These are phyloP conservation scores for Ceriops zippeliana DNA, from an alignment of 345 rosid species.

Conservation along the genomic window DNA sequence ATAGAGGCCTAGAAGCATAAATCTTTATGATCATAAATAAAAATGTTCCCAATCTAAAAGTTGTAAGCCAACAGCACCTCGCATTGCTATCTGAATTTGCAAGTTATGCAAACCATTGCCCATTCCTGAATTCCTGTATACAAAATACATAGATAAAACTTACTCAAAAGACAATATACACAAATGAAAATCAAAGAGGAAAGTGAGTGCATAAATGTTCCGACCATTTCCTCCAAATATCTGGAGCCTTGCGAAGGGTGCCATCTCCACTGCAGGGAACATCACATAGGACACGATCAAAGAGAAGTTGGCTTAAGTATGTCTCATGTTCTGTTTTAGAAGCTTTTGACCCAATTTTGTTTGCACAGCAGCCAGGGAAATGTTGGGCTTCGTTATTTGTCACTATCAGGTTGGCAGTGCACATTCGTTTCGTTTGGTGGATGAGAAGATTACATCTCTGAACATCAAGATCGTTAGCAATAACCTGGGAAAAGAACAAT, in stretches of 20 bases:
- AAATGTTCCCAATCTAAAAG: constrained; percentile 4
- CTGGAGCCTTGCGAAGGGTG: constrained; percentile 96
- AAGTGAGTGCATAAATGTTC: constrained; percentile 1
- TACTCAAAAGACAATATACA: not conserved
- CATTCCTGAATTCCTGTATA: constrained; percentile 72
- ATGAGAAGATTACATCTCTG: constrained; percentile 97
- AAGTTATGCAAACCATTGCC: constrained; percentile 88
- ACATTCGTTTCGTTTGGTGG: constrained; percentile 96
- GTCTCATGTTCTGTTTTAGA: constrained; percentile 34
- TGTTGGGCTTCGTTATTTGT: constrained; percentile 96
- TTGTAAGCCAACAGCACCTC: constrained; percentile 41
- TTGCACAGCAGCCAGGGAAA: constrained; percentile 73
- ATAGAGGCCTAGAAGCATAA: not conserved
- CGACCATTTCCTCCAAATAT: constrained; percentile 94
- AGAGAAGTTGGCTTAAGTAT: constrained; percentile 51
- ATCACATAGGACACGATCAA: constrained; percentile 92
- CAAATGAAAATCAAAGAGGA: constrained; percentile 1
- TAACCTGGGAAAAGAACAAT: constrained; percentile 41
- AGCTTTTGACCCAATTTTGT: constrained; percentile 30
- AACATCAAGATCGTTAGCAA: constrained; percentile 95
- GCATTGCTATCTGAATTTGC: constrained; percentile 84
- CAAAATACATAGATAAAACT: constrained; percentile 13
- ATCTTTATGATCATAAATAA: not conserved
- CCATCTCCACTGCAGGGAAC: constrained; percentile 99
- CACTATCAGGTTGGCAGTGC: constrained; percentile 91